Evolutionary conservation across 768 basidiomycete species (phyloP), one percentile per base, ranked within the genome.

Genomic region (Russula earlei): DNA sequence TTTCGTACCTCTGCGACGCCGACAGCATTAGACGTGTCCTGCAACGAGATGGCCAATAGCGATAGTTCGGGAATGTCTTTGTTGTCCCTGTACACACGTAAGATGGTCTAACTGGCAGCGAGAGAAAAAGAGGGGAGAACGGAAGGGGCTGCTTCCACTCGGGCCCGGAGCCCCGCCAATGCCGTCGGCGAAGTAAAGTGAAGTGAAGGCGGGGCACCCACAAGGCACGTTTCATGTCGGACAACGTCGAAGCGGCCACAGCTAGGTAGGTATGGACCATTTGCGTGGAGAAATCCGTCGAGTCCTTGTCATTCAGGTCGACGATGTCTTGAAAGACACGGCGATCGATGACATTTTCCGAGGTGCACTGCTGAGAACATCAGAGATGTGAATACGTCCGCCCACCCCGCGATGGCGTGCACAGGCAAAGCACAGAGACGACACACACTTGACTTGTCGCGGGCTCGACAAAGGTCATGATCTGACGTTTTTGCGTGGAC

Each of bases 211-310:
- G 42, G 31, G 14, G 44, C 19, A 52, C 55, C 43, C 27, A 56
- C 55, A 52, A 17, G 37, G 55, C 55, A 24, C 12, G 36, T 12
- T 56, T 49, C 55, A 56, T 56, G 22, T 56, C 49, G 22, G 11
- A 7, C 27, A 56, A 7, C 29, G 55, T 52, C 29, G 55, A 56
- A 5, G 38, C 40, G 12, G 49, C 49, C 37, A 38, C 43, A 9
- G 55, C 49, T 2, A 56, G n/a, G 37, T 51, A n/a, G 12, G 55
- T 56, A 11, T 17, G 10, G 8, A 56, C 49, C 55, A 56, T 44
- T 43, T 56, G 55, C 7, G 27, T 52, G 29, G 55, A 50, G 41
- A 56, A 56, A n/a, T 56, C 55, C 17, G 55, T 52, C 55, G 55
- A 56, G 22, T 56, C 55, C 0, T 14, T 15, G 31, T 56, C 55